A percentile compares a stretch with the other conserved stretches of the same genome.
phyloP scores from a whole-genome alignment of 2,329 filamentous ascomycete genomes.

The Trichoderma koningii region DNA sequence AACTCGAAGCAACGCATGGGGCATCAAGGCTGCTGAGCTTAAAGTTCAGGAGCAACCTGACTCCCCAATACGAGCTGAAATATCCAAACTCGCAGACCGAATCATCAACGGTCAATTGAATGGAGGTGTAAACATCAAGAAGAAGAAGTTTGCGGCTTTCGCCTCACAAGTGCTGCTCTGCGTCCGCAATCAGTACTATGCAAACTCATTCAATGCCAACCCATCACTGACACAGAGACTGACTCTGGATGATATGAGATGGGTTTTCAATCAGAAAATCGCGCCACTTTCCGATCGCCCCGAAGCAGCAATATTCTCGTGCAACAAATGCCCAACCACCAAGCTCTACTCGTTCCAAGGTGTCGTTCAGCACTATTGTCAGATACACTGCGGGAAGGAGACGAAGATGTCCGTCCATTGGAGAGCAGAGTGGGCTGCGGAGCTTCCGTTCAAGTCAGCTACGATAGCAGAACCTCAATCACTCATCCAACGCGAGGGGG shows the following conservation, averaged over 20 bases:
- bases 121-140: constrained; percentile 62
- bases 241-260: constrained; percentile 83
- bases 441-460: constrained; percentile 66
- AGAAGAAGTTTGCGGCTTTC: constrained; percentile 66
- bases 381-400: constrained; percentile 77
- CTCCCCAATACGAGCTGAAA: constrained; percentile 63
- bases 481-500: no score
- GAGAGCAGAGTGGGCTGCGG: constrained; percentile 78
- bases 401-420: constrained; percentile 73
- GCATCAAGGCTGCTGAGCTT: constrained; percentile 58
- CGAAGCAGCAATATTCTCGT: constrained; percentile 74
- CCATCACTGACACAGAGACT: constrained; percentile 59
- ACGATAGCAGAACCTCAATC: background rate
- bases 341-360: constrained; percentile 77
- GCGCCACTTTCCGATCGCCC: constrained; percentile 66
- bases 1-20: background rate
- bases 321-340: constrained; percentile 66
- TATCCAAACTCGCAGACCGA: constrained; percentile 69
- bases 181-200: constrained; percentile 68
- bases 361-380: constrained; percentile 79
- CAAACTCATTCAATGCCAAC: constrained; percentile 58
- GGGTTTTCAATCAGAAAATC: constrained; percentile 77
- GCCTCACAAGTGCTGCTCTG: constrained; percentile 71
- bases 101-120: constrained; percentile 67
- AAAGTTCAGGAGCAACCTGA: constrained; percentile 70